Base-by-base conservation (phyloP, 176 grass and related monocot species). In the Elymus sibiricus region DNA sequence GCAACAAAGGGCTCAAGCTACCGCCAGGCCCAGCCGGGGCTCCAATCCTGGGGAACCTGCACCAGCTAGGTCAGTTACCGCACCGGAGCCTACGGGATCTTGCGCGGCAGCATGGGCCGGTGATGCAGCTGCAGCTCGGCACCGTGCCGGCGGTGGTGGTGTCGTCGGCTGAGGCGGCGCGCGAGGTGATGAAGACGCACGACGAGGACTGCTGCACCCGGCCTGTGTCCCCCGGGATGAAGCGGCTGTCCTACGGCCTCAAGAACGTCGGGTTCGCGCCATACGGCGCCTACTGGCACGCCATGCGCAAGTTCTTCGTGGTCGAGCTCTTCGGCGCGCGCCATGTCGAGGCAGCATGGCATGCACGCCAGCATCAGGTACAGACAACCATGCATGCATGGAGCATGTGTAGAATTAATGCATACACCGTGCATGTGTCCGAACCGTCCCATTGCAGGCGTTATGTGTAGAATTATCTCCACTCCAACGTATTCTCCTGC, bases 81-180 rank as follows among this genome's bases (percentile, higher is more conserved):
- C 91, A 93, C 67, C 85, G 76, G 43, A 43, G 80, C 39, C 66
- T 93, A 11, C 22, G 63, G 5, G 84, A 69, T 19, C 79, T 93
- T 32, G 83, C 88, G 13, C 9, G 76, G 82, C 68, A 6, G 28
- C 86, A 81, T 0, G 87, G 89, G 9, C 89, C 13, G 76, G 82
- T 86, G 44, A 94, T 91, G 79, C 80, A 65, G 40, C 86, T 94
- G 9, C 76, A 77, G 25, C 84, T 94, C 0, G 86, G 92, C 58
- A 71, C 79, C 3, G 79, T 84, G 68, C 70, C 83, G 4, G 83
- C 89, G 14, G 37, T 94, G 63, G 66, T 94, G 35, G 59, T 91
- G 79, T 86, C 83, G 3, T 94, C 92, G 11, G 40, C 86, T 24
- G 84, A 86, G 38, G 86, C 81, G 34, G 89, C 83, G 7, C 38